Percentiles rank a stretch among this genome's conserved stretches.
Conservation (phyloP, 2,329 filamentous ascomycete species). For the Cladosporium sp. region DNA sequence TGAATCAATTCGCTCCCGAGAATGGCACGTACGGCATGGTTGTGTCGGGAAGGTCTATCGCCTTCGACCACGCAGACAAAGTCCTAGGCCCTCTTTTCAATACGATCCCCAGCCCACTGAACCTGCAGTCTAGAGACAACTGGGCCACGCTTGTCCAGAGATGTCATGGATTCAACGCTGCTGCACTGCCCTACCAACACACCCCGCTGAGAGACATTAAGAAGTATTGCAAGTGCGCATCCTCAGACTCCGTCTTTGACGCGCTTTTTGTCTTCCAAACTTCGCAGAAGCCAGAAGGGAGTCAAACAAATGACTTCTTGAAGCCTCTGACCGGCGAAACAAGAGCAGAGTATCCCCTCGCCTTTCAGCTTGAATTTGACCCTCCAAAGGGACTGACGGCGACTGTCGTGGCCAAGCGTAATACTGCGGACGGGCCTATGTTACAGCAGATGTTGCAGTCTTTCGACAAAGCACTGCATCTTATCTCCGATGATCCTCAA, state of each 20-base stretch:
- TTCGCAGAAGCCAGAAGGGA: not conserved
- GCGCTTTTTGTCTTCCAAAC: constrained; percentile 75
- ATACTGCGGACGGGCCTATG: constrained; percentile 34
- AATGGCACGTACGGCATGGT: constrained; percentile 66
- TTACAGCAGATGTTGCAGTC: constrained; percentile 39
- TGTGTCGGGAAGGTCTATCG: constrained; percentile 71
- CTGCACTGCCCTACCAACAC: constrained; percentile 69
- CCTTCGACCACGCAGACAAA: constrained; percentile 60
- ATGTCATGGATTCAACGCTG: constrained; percentile 69
- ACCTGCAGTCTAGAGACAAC: constrained; percentile 41
- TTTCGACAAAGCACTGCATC: constrained; percentile 39
- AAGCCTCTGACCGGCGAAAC: constrained; percentile 21
- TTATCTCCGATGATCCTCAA: constrained; percentile 34
- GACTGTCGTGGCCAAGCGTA: constrained; percentile 56
- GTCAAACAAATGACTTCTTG: not conserved
- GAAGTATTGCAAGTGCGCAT: constrained; percentile 65
- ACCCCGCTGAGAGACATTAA: constrained; percentile 74
- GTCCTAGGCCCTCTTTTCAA: constrained; percentile 86
- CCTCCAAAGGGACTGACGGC: constrained; percentile 48
- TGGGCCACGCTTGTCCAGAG: constrained; percentile 58
- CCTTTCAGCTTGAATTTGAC: constrained; percentile 65
- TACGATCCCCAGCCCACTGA: constrained; percentile 68
- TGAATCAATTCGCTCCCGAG: constrained; percentile 50
- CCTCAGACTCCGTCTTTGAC: constrained; percentile 65
- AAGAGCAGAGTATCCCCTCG: constrained; percentile 68